Evolutionary conservation across 805 yeast genomes (phyloP).

Genomic region (Scheffersomyces coipomensis): DNA sequence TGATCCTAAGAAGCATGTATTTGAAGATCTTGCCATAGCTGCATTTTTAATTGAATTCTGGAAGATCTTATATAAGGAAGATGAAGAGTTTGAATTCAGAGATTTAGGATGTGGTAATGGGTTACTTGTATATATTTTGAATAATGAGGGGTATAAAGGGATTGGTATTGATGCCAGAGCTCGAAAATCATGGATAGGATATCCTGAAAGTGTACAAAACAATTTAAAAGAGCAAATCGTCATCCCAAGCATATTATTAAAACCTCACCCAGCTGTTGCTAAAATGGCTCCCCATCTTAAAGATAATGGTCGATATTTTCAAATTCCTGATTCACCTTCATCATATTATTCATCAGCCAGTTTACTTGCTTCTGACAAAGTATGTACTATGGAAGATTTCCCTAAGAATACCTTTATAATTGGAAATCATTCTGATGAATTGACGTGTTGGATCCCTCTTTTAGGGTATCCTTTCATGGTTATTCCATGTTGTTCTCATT

Average conservation of each 20-base stretch:
- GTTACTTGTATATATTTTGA: constrained; percentile 68
- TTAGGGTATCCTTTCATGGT: constrained; percentile 85
- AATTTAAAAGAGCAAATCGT: constrained; percentile 73
- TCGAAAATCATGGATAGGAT: constrained; percentile 82
- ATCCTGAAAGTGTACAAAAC: constrained; percentile 61
- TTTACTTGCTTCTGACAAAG: constrained; percentile 49
- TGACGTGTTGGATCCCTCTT: constrained; percentile 93
- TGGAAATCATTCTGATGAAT: constrained; percentile 94
- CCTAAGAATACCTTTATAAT: constrained; percentile 75
- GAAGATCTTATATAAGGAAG: constrained; percentile 46
- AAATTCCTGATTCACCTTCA: constrained; percentile 29
- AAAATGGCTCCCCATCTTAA: constrained; percentile 50
- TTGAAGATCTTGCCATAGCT: constrained; percentile 94
- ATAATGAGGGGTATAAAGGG: constrained; percentile 79
- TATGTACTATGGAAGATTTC: constrained; percentile 60
- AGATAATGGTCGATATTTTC: constrained; percentile 54
- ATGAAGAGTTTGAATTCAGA: constrained; percentile 61
- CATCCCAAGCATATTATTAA: constrained; percentile 70
- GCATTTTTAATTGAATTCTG: constrained; percentile 90
- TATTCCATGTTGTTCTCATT: constrained; percentile 94
- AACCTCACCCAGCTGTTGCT: constrained; percentile 66
- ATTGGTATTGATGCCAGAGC: constrained; percentile 86
- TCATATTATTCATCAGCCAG: constrained; percentile 55
- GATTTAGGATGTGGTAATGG: constrained; percentile 98
- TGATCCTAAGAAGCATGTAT: constrained; percentile 93